Conservation (phyloP, 306 rosid genomes). For the Vigna mungo region DNA sequence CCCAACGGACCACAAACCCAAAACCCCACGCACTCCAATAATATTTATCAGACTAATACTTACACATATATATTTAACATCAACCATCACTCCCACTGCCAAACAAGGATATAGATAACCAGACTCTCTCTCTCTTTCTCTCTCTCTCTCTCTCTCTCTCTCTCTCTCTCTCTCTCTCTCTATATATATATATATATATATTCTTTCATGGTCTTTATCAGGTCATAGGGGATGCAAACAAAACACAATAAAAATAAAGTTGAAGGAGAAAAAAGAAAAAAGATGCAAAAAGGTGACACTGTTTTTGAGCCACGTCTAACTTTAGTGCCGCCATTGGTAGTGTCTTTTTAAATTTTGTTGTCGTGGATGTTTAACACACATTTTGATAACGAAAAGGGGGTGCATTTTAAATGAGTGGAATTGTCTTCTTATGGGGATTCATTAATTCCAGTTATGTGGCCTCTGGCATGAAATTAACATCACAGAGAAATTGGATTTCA, state of each 20-base stretch:
- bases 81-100: conserved; percentile 40
- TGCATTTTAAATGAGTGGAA: conserved; percentile 32
- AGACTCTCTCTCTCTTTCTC: background rate
- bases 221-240: no score
- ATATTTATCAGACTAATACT: conserved; percentile 31
- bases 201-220: no score
- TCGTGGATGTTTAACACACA: conserved; percentile 23
- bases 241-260: background rate
- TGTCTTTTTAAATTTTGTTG: background rate
- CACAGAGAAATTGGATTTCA: background rate
- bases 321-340: conserved; percentile 50
- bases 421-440: conserved; percentile 29
- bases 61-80: background rate
- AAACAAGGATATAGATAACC: conserved; percentile 27
- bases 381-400: conserved; percentile 23
- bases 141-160: background rate
- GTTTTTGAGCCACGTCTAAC: conserved; percentile 42
- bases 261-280: conserved; percentile 3
- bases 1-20: conserved; percentile 54
- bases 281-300: conserved; percentile 37
- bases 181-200: no score
- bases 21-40: conserved; percentile 48
- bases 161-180: background rate
- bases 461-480: conserved; percentile 1
- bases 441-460: conserved; percentile 16